Conservation (phyloP, 331 rosid genomes). For the Arachis monticola region DNA sequence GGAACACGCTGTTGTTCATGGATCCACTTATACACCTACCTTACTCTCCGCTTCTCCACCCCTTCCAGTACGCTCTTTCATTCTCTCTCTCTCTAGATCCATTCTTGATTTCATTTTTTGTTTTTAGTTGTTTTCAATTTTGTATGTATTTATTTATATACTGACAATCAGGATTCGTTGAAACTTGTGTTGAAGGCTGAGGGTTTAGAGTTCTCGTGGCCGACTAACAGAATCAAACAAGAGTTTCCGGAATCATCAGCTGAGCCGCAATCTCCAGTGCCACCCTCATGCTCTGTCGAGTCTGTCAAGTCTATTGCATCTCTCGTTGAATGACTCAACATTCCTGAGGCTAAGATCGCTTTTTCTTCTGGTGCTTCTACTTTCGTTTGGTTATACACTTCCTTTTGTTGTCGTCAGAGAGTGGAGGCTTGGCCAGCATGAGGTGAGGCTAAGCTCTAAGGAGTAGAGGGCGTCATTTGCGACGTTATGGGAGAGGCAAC, state of each 20-base stretch:
- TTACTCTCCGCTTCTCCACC: constrained; percentile 70
- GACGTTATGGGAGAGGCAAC: too few relatives aligned
- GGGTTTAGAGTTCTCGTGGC: constrained; percentile 83
- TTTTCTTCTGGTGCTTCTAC: constrained; percentile 82
- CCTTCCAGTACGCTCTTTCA: constrained; percentile 57
- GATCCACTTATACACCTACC: constrained; percentile 85
- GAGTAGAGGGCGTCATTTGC: too few relatives aligned
- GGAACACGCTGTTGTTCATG: constrained; percentile 97
- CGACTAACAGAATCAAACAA: constrained; percentile 59
- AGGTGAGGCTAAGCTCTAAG: too few relatives aligned
- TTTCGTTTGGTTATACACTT: constrained; percentile 88
- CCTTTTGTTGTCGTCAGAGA: constrained; percentile 2
- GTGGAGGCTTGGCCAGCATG: too few relatives aligned
- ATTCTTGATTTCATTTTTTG: too few relatives aligned
- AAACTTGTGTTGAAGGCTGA: constrained; percentile 69
- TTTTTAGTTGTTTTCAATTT: too few relatives aligned
- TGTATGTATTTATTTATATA: not conserved
- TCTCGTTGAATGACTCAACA: constrained; percentile 64
- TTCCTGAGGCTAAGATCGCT: constrained; percentile 70
- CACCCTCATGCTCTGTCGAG: constrained; percentile 71
- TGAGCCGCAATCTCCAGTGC: constrained; percentile 46
- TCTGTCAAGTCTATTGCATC: constrained; percentile 58
- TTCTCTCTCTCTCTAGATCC: not conserved
- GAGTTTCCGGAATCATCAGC: constrained; percentile 51
- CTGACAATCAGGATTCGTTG: constrained; percentile 64